Evolutionary conservation across 768 basidiomycete genomes (phyloP).

Genomic region (Leccinellum rugosiceps): DNA sequence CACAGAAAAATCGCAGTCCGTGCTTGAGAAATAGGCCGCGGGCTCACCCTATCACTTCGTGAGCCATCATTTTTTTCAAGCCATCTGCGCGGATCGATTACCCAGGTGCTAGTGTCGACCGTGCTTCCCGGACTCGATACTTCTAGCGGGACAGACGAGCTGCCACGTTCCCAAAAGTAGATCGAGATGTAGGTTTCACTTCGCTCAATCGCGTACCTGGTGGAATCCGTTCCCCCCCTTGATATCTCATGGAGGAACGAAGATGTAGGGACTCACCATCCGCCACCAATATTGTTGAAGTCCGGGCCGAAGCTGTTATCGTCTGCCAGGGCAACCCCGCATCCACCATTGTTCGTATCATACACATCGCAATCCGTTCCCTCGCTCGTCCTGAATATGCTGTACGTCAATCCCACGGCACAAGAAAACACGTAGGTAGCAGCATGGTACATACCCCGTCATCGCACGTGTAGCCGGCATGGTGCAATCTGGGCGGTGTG

Average conservation of each 20-base stretch:
- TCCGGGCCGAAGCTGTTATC: constrained; percentile 28
- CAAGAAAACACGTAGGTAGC: neutral
- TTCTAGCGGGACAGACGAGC: constrained; percentile 30
- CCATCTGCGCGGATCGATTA: neutral
- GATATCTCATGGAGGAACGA: neutral
- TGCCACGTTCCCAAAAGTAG: constrained; percentile 38
- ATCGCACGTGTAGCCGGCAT: constrained; percentile 23
- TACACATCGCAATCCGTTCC: constrained; percentile 25
- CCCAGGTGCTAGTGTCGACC: constrained; percentile 19
- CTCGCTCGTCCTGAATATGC: constrained; percentile 5
- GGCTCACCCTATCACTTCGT: constrained; percentile 48
- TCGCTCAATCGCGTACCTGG: constrained; percentile 35
- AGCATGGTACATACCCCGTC: constrained; percentile 25
- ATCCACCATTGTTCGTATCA: constrained; percentile 27
- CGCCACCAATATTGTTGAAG: constrained; percentile 33
- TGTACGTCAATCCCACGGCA: neutral
- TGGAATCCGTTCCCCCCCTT: neutral
- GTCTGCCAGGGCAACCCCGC: constrained; percentile 25
- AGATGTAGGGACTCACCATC: constrained; percentile 19
- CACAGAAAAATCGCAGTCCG: constrained; percentile 52
- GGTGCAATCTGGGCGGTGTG: constrained; percentile 20
- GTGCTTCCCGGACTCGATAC: constrained; percentile 21
- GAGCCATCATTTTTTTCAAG: neutral
- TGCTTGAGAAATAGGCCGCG: constrained; percentile 57
- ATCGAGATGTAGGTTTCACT: constrained; percentile 31